Evolutionary conservation across 2,329 filamentous ascomycete species (phyloP), one percentile per base, ranked within the genome.

Genomic region (Parafenestella ontariensis): DNA sequence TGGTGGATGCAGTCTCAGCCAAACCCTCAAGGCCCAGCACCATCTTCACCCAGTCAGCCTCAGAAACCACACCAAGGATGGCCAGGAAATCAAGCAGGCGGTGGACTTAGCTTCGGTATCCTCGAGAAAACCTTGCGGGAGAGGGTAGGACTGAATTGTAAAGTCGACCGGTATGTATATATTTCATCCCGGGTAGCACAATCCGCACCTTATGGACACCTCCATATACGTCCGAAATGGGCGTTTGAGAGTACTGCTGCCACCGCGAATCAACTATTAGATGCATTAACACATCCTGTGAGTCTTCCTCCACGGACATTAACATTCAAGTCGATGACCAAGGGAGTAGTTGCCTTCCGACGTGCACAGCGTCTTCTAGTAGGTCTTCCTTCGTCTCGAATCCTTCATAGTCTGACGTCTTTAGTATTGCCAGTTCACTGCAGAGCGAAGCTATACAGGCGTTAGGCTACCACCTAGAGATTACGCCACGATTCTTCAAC

Each of bases 401-500:
- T 2, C 3, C 17, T 46, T 3, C 2, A 18, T 23, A 3, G 11
- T 36, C 28, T 52, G 21, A 52, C 3, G 5, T 15, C 6, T 28
- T 31, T 10, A 61, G 55, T 28, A 50, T 59, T n/a, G 42, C 39
- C 9, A 52, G 46, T 17, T 47, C 43, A 5, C 26, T 58, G 3
- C 46, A 54, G 26, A 49, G 48, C 42, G 56, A 62, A 28, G 52
- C 54, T 5, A 52, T 56, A 23, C 49, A 50, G 40, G 40, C 37
- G 1, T 23, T 62, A 3, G 59, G 54, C 3, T 46, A 46, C 26
- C 44, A 45, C 15, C 47, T 62, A 40, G 13, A 17, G 5, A 49
- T 62, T 23, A 40, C 51, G 5, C 59, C 59, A 7, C 49, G 26
- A 8, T 62, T 49, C 26, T 58, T 56, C 37, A 46, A 49, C 10